Conservation (phyloP, 306 rosid species). For the Castanea sativa region DNA sequence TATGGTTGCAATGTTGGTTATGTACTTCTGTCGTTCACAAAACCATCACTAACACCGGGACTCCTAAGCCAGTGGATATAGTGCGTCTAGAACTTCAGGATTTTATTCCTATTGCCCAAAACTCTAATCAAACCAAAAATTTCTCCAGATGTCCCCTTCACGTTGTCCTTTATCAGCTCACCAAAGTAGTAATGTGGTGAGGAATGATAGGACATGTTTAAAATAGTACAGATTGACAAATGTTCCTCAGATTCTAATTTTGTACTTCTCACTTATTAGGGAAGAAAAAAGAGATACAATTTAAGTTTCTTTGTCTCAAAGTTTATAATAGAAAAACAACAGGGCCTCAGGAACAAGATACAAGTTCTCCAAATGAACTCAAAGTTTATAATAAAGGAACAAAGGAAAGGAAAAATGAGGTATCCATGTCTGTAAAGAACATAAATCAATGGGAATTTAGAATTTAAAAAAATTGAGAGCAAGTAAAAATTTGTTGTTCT, state of each 20-base stretch:
- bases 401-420: neutral
- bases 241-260: too few species aligned
- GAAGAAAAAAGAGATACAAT: neutral
- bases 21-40: too few species aligned
- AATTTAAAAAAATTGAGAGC: neutral
- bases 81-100: too few species aligned
- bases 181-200: neutral
- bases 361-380: neutral
- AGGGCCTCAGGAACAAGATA: neutral
- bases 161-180: too few species aligned
- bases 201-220: neutral
- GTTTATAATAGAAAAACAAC: neutral
- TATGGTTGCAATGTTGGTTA: too few species aligned
- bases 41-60: too few species aligned
- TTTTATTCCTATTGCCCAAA: too few species aligned
- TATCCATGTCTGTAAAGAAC: neutral
- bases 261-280: too few species aligned
- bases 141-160: too few species aligned
- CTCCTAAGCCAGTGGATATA: too few species aligned
- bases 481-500: constrained; percentile 26
- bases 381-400: neutral
- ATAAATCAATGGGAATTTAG: constrained; percentile 9
- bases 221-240: neutral
- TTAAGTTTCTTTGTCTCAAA: neutral
- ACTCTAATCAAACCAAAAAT: too few species aligned